Base-by-base conservation (phyloP, 23 red algal genomes). In the Porphyridium purpureum region DNA sequence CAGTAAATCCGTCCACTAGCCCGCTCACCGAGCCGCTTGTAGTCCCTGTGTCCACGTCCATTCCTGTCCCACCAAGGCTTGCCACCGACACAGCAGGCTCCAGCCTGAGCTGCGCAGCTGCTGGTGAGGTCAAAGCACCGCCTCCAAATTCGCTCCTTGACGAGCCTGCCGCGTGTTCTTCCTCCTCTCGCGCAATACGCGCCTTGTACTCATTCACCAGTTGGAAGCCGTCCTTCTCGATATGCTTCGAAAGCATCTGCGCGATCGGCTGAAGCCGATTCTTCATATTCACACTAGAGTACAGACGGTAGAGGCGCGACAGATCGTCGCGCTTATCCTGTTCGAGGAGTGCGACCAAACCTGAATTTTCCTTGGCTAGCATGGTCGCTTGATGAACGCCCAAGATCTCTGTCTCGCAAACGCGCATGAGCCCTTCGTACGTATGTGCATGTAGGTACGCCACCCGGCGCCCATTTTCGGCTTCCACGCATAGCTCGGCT, bases 241-340 rank as follows among this genome's bases (percentile, higher is more conserved):
- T 77, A 29, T 84, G 73, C 17, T 52, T 64, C 52, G 64, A 72
- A 34, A 86, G 64, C 32, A 72, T 78, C 47, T 60, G 57, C 11
- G 72, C 84, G 20, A 92, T 69, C 11, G 75, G 74, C 21, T 56
- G 24, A 3, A 92, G 74, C 5, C 62, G 70, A 19, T 81, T 50
- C 0, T 50, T 30, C 8, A 62, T 31, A 15, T 49, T 32, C 7
- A 81, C 64, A 31, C 80, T 52, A 21, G 70, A 64, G 54, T 83
- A 98, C 31, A 98, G 52, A 4, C 79, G 67, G 46, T 57, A 98
- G 29, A 80, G 68, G 7, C 78, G 66, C 41, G 49, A 33, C 42
- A 98, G 59, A 57, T 98, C 79, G 41, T 84, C 77, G 15, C 60
- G 47, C 59, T 81, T 67, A 23, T 76, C 66, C 46, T 98, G 74